A percentile compares a stretch with the other conserved stretches of the same genome.
Conservation (phyloP, 2,329 filamentous ascomycete species). For the Fusarium sp. region DNA sequence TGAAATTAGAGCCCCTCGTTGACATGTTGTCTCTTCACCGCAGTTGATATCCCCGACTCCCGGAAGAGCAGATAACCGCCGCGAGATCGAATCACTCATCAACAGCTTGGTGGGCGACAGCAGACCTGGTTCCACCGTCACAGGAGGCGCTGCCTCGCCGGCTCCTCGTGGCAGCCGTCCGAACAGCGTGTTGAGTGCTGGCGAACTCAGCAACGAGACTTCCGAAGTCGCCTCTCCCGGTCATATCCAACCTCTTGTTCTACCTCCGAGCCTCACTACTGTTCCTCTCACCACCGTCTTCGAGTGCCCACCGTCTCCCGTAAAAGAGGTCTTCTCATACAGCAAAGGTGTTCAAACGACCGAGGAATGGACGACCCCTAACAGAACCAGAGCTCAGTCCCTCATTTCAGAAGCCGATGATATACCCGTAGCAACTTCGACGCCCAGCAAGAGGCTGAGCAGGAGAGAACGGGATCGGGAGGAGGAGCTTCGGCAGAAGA, state of each 20-base stretch:
- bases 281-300: conserved; percentile 80
- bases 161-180: conserved; percentile 78
- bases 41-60: conserved; percentile 75
- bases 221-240: conserved; percentile 68
- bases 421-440: conserved; percentile 62
- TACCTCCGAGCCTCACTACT: conserved; percentile 77
- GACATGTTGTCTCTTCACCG: conserved; percentile 15
- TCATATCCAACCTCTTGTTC: conserved; percentile 54
- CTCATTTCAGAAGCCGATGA: conserved; percentile 70
- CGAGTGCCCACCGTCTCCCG: conserved; percentile 80
- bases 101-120: conserved; percentile 84
- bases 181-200: conserved; percentile 85
- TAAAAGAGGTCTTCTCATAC: conserved; percentile 91
- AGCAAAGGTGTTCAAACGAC: conserved; percentile 96
- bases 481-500: conserved; percentile 86
- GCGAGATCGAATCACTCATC: conserved; percentile 87
- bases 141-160: conserved; percentile 73
- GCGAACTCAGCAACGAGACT: conserved; percentile 81
- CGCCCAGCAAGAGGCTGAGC: conserved; percentile 79
- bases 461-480: conserved; percentile 84
- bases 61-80: conserved; percentile 73
- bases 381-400: conserved; percentile 56
- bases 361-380: conserved; percentile 73
- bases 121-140: conserved; percentile 74
- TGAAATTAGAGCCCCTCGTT: conserved; percentile 19